These are phyloP conservation scores for Neopestalotiopsis clavispora DNA, from an alignment of 2,329 filamentous ascomycete genomes.

Conservation along the genomic window DNA sequence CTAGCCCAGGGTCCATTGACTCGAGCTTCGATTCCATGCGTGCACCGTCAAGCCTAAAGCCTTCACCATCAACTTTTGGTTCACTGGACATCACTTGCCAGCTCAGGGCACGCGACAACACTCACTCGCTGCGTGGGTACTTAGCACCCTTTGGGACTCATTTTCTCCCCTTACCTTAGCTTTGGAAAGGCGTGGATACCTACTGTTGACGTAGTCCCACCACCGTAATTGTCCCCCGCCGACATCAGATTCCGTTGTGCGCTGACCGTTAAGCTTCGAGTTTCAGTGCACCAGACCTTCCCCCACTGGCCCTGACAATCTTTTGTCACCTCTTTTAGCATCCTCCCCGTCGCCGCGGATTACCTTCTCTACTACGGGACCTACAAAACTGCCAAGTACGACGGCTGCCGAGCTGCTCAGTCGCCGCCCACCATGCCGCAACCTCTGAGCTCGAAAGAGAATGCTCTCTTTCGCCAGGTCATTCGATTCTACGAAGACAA, in stretches of 20 bases:
- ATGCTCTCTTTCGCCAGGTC: constrained; percentile 90
- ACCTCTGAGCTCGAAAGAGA: constrained; percentile 83
- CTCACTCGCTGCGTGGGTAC: neutral
- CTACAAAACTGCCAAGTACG: neutral
- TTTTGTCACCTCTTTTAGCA: neutral
- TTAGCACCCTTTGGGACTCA: neutral
- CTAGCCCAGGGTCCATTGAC: neutral
- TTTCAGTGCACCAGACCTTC: neutral
- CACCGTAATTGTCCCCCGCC: neutral
- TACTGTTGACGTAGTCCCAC: neutral
- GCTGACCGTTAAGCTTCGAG: neutral
- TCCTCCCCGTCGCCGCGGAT: neutral
- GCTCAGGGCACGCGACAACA: neutral
- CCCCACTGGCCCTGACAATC: neutral
- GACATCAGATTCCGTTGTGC: constrained; percentile 1
- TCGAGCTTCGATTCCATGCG: neutral
- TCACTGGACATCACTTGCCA: neutral
- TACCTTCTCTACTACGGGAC: constrained; percentile 18
- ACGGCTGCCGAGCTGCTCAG: constrained; percentile 17
- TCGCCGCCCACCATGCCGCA: constrained; percentile 64
- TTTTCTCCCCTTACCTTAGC: neutral
- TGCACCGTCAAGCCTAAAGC: neutral
- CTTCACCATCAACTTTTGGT: neutral
- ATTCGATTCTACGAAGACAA: constrained; percentile 98
- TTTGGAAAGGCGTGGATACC: neutral